Evolutionary conservation across 2,329 filamentous ascomycete genomes (phyloP).

Genomic region (Ophiostoma pallidulum): DNA sequence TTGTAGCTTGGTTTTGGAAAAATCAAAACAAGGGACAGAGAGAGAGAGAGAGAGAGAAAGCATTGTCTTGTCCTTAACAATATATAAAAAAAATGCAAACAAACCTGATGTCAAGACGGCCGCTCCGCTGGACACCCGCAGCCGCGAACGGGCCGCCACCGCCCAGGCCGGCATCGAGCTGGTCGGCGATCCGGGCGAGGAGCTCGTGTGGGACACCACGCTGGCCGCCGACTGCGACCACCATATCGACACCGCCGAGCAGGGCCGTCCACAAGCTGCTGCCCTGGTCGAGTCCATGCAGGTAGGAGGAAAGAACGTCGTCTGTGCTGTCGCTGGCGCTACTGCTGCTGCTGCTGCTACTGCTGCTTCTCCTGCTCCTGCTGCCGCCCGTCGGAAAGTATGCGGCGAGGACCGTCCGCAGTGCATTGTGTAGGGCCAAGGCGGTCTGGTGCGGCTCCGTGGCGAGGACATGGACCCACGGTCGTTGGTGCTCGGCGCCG

Average conservation of each 20-base stretch:
- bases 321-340: constrained; percentile 16
- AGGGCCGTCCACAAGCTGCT: constrained; percentile 41
- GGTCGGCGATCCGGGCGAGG: constrained; percentile 36
- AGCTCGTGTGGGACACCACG: constrained; percentile 43
- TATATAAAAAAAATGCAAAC: background rate
- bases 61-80: too few species aligned
- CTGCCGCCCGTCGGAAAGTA: constrained; percentile 34
- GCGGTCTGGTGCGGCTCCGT: constrained; percentile 35
- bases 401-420: constrained; percentile 42
- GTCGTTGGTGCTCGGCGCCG: constrained; percentile 14
- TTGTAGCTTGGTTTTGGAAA: too few species aligned
- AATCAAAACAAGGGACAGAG: too few species aligned
- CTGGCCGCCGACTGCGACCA: constrained; percentile 51
- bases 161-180: constrained; percentile 48
- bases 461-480: constrained; percentile 35
- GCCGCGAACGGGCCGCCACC: too few species aligned
- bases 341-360: background rate
- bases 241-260: constrained; percentile 44
- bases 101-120: constrained; percentile 49
- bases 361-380: background rate
- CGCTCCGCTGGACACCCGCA: constrained; percentile 40
- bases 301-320: constrained; percentile 38
- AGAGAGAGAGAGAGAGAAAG: background rate
- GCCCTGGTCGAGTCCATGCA: constrained; percentile 39
- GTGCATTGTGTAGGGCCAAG: constrained; percentile 46